Evolutionary conservation across 1,284 basidiomycete genomes (phyloP), one percentile per base, ranked within the genome.

Genomic region (Ceratobasidium theobromae): DNA sequence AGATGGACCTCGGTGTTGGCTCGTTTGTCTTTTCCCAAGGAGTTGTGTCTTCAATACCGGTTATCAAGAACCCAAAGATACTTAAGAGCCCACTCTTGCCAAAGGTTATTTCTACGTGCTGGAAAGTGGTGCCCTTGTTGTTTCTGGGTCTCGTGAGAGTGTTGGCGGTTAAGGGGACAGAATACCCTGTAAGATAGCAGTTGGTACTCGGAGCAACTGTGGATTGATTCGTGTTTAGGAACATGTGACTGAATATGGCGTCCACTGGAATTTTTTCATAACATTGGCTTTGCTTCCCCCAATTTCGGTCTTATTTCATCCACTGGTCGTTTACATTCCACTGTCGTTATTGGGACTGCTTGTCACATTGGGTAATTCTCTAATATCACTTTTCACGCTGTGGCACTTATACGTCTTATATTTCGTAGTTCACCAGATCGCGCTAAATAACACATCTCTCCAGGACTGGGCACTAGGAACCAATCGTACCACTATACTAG

Each of bases 221-320:
- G 5, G 9, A 14, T 45, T n/a, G 4, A 28, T 25, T 23, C 32
- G 33, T 25, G n/a, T 62, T 3, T 70, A 95, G 93, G 96, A 99
- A 80, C 97, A 99, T 71, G 86, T 91, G 46, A 88, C 93, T 0
- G 96, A 99, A 78, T 99, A 99, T 71, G 97, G 97, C 1, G 86
- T 87, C 0, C 95, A 98, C 74, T 99, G 97, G 97, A 99, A 99
- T 76, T 99, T 99, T 77, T 99, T 99, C 82, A 84, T 98, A 72
- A 98, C 97, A 0, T 81, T 99, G 12, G 93, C 87, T 0, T 69
- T 92, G 0, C 76, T 98, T 1, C 95, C 95, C 0, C 75, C 91
- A 0, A 76, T 93, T 4, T 88, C 93, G 70, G 84, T 89, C 0
- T 66, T 86, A 0, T 74, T 93, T 5, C 86, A 89, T 67, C 88